Evolutionary conservation across 1,139 yeast species (phyloP), one percentile per base, ranked within the genome.

Genomic region (Casaregolazyma lundiana): DNA sequence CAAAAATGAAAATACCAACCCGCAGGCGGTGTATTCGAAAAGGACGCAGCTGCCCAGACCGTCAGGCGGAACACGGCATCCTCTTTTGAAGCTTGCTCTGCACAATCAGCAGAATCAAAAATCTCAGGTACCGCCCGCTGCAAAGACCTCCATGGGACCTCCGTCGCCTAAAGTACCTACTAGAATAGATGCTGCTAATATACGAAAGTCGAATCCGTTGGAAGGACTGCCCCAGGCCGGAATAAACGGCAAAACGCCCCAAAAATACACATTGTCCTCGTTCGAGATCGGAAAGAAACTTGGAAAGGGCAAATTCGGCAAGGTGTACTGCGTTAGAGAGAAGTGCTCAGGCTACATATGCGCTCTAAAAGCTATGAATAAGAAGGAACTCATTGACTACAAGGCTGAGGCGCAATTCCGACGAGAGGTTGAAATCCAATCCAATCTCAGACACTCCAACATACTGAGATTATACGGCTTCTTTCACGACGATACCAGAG

Each of bases 241-340:
- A 18, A 34, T 54, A 32, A 46, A 43, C 20, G 52, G 54, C n/a
- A 43, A 46, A n/a, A 37, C 44, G 35, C 50, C 50, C 34, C 52
- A 64, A 15, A 56, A 61, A 35, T 67, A 63, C 46, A 53, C 68
- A 1, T 62, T 81, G 13, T 36, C 44, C 2, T 34, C 40, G 61
- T 92, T 88, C 68, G 96, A 89, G 56, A 75, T 92, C 39, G 98
- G 98, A 9, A 77, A 84, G 47, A 81, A 85, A 49, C 73, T 92
- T 34, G 98, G 98, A 0, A 88, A 87, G 61, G 98, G 98, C 2
- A 89, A 89, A 64, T 80, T 90, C 57, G 98, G 98, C 2, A 81
- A 80, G 56, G 98, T 92, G 0, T 90, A 89, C 65, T 86, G 96
- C 59, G 97, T 85, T 11, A 75, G 77, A 50, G 97, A 90, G 61